phyloP scores from a whole-genome alignment of 2,329 filamentous ascomycete species.

The Rosellinia necatrix region DNA sequence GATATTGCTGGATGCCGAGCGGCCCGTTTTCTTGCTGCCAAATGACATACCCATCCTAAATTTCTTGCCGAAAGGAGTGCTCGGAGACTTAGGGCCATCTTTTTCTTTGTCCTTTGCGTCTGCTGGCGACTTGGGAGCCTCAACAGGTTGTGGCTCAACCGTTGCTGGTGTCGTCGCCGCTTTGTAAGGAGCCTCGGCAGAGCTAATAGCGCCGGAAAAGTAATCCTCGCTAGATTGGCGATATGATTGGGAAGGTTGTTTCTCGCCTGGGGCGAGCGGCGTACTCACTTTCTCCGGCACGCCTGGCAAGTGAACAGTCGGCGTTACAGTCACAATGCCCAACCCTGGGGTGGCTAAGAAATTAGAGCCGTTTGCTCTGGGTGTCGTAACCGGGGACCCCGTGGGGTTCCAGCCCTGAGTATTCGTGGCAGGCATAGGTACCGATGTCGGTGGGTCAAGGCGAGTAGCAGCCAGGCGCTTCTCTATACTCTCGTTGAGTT shows the following conservation, averaged over 20 bases:
- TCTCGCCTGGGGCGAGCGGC: conserved; percentile 56
- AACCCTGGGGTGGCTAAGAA: conserved; percentile 74
- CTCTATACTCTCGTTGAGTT: conserved; percentile 66
- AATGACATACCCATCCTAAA: conserved; percentile 58
- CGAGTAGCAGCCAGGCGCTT: conserved; percentile 61
- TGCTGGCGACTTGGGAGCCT: conserved; percentile 53
- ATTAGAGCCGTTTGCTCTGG: conserved; percentile 67
- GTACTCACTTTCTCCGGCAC: conserved; percentile 53
- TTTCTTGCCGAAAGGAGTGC: conserved; percentile 54
- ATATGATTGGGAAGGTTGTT: conserved; percentile 59
- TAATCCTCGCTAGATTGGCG: conserved; percentile 75
- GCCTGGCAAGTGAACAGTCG: conserved; percentile 54
- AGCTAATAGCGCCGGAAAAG: conserved; percentile 67
- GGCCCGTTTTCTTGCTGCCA: conserved; percentile 80
- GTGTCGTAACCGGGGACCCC: conserved; percentile 59
- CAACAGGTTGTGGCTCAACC: conserved; percentile 47
- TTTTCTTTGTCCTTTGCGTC: conserved; percentile 61
- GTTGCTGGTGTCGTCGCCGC: conserved; percentile 53
- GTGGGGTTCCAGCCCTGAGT: conserved; percentile 46
- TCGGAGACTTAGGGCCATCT: conserved; percentile 60
- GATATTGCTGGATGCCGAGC: conserved; percentile 67
- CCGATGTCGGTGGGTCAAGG: conserved; percentile 64
- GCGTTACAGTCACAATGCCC: conserved; percentile 78
- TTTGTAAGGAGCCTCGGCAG: conserved; percentile 53
- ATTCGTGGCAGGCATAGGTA: conserved; percentile 47